Percentiles rank a stretch among this genome's conserved stretches.
These are phyloP conservation scores for Suhomyces chickasaworum DNA, from an alignment of 1,139 yeast species.

Conservation along the genomic window DNA sequence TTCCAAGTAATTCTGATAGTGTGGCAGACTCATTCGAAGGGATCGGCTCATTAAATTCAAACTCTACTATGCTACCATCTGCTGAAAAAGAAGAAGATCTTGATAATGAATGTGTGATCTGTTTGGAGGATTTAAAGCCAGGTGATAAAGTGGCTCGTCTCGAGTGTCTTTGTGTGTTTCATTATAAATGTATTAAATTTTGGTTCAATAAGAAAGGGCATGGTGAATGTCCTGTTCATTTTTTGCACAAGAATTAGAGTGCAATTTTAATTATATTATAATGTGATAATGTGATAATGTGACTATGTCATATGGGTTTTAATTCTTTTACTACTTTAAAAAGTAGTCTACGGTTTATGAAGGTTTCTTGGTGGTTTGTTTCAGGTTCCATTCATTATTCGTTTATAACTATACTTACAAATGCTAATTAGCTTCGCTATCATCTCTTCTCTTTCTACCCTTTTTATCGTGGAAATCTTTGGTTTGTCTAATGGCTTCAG, in stretches of 20 bases:
- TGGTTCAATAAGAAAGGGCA: constrained; percentile 89
- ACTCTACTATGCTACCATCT: constrained; percentile 25
- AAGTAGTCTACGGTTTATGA: constrained; percentile 1
- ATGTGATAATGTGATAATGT: too few relatives aligned
- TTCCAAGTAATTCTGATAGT: neutral
- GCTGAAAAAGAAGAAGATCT: constrained; percentile 29
- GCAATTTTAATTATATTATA: neutral
- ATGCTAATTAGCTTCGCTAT: constrained; percentile 22
- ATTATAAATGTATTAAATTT: constrained; percentile 81
- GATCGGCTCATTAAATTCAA: constrained; percentile 30
- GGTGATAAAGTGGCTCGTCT: constrained; percentile 90
- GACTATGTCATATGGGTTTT: neutral
- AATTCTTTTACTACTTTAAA: neutral
- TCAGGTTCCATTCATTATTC: constrained; percentile 2
- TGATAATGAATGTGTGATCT: constrained; percentile 84
- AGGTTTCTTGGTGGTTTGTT: neutral
- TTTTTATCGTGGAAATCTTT: constrained; percentile 65
- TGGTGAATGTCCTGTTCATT: constrained; percentile 86
- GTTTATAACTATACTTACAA: constrained; percentile 1
- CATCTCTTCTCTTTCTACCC: constrained; percentile 24
- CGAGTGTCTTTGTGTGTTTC: constrained; percentile 94
- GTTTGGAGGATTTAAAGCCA: constrained; percentile 82
- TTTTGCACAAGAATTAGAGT: constrained; percentile 31
- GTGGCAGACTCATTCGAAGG: neutral
- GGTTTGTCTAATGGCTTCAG: constrained; percentile 85